Conservation (phyloP, 768 basidiomycete species). For the Pleurotus ostreatus region DNA sequence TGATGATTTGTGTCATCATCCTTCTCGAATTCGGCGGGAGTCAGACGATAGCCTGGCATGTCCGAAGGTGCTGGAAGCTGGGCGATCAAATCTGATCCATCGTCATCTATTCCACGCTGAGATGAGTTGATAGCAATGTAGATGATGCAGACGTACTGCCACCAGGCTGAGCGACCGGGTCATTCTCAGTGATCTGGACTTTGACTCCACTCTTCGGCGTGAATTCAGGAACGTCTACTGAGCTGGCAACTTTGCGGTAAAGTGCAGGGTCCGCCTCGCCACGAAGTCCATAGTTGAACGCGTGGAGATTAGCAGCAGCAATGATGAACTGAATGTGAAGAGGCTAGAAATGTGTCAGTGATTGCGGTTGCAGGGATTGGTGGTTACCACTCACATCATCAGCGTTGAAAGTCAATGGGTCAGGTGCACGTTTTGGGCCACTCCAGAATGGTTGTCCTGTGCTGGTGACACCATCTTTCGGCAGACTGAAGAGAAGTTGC, state of each 20-base stretch:
- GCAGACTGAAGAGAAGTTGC: slow-evolving; percentile 89
- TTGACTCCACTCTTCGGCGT: slow-evolving; percentile 89
- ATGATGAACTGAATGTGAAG: slow-evolving; percentile 87
- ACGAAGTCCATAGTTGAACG: slow-evolving; percentile 95
- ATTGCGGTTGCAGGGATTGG: not conserved
- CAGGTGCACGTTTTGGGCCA: slow-evolving; percentile 95
- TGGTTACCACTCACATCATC: slow-evolving; percentile 63
- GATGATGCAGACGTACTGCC: slow-evolving; percentile 27
- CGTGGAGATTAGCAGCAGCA: slow-evolving; percentile 92
- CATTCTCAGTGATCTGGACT: slow-evolving; percentile 90
- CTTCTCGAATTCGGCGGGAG: slow-evolving; percentile 97
- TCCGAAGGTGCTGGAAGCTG: slow-evolving; percentile 87
- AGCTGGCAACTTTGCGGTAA: slow-evolving; percentile 82
- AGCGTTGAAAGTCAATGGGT: slow-evolving; percentile 81
- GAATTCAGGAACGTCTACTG: slow-evolving; percentile 87
- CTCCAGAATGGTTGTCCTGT: slow-evolving; percentile 99
- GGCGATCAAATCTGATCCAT: slow-evolving; percentile 52
- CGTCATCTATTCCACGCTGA: slow-evolving; percentile 36
- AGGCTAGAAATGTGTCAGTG: slow-evolving; percentile 43
- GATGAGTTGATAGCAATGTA: slow-evolving; percentile 11
- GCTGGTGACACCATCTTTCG: slow-evolving; percentile 88
- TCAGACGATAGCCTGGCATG: slow-evolving; percentile 92
- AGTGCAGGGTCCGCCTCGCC: slow-evolving; percentile 77
- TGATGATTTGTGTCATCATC: slow-evolving; percentile 98
- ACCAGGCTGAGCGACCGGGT: slow-evolving; percentile 66